Base-by-base conservation (phyloP, 305 asterid genomes). In the Fraxinus sp. region DNA sequence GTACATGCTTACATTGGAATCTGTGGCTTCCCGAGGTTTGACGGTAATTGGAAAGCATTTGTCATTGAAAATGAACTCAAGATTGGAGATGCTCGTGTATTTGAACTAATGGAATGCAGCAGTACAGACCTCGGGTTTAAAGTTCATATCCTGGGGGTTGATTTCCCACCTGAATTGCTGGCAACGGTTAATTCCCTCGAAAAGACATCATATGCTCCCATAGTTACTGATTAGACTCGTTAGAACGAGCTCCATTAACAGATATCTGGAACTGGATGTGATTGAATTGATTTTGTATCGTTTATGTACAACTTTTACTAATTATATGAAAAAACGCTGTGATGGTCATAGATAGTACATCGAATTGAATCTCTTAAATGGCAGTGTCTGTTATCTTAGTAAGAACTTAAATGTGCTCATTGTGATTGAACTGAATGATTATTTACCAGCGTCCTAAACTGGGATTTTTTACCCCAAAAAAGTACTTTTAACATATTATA, bases 11-110 rank as follows among this genome's bases (percentile, higher is more conserved):
- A 82, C 46, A 10, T 36, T 14, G 87, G 87, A 33, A 72, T n/a
- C 16, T 1, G 13, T 11, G 20, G 0, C 32, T 36, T 13, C 7
- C 82, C 57, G 4, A 79, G 75, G 78, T 76, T 90, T 36, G 84
- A 18, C 16, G 0, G 28, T 0, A 18, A 64, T 13, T 89, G 92
- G 90, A 86, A 26, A 78, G 16, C 0, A 2, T 92, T 92, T 74
- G 88, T 33, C 10, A 1, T 9, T 5, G 90, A 84, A 32, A 92
- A 89, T 83, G 55, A 82, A 46, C 86, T 90, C 62, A 83, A 89
- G 83, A 8, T 28, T 2, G 91, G 89, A 39, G 92, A 89, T 87
- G 92, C 84, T 70, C 85, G 90, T 80, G 92, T 89, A 39, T 90
- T 92, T 71, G 93, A 92, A 79, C 77, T 90, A 9, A 79, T 81